Conservation (phyloP, 1,284 basidiomycete genomes). For the Heterobasidion occidentale region DNA sequence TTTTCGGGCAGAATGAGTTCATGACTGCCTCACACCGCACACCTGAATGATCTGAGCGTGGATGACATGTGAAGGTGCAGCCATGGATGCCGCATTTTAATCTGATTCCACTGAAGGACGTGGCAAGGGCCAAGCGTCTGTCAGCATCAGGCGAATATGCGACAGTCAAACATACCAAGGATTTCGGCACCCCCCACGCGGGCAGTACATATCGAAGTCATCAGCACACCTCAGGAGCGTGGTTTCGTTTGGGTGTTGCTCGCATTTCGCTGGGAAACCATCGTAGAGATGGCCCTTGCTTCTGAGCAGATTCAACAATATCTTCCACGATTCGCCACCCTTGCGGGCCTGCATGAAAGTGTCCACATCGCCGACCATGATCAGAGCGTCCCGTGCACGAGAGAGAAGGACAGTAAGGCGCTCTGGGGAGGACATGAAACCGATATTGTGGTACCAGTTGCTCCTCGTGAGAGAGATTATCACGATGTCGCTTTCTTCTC, state of each 20-base stretch:
- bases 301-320: constrained; percentile 36
- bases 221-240: constrained; percentile 26
- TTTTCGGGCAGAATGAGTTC: constrained; percentile 24
- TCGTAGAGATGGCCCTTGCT: constrained; percentile 39
- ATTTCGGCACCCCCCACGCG: constrained; percentile 54
- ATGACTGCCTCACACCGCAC: constrained; percentile 29
- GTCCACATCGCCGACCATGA: constrained; percentile 54
- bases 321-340: constrained; percentile 41
- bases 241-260: constrained; percentile 38
- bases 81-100: constrained; percentile 41
- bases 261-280: constrained; percentile 50
- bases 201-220: constrained; percentile 45
- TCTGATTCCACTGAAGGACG: constrained; percentile 26
- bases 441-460: constrained; percentile 45
- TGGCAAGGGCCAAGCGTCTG: background rate
- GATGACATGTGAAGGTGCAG: constrained; percentile 51
- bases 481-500: constrained; percentile 62
- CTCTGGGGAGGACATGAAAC: constrained; percentile 60
- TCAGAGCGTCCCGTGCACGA: constrained; percentile 49
- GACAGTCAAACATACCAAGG: constrained; percentile 34
- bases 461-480: constrained; percentile 51
- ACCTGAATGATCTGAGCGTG: constrained; percentile 38
- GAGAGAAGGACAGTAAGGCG: constrained; percentile 63
- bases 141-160: constrained; percentile 12
- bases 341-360: constrained; percentile 49